Base-by-base conservation (phyloP, 1,284 basidiomycete genomes). In the Cryptococcus hybrid region DNA sequence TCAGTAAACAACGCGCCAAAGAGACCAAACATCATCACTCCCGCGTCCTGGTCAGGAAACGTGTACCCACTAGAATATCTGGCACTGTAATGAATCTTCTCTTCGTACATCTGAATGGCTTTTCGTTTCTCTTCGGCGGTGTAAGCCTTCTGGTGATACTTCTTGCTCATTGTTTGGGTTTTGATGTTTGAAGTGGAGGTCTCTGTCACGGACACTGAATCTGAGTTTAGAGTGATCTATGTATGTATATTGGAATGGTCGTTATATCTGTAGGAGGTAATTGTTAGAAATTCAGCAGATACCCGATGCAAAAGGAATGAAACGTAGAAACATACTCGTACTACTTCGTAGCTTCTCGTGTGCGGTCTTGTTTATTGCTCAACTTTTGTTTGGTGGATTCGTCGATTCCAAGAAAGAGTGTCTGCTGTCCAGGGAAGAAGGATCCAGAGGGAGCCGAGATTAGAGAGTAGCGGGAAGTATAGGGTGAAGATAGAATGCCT, bases 51-150 rank as follows among this genome's bases (percentile, higher is more conserved):
- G 36, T 18, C 24, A 38, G 11, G 18, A 42, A 49, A 24, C 24
- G 24, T 7, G 30, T 11, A 69, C 70, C 67, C 59, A 78, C 74
- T 71, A 35, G 68, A 65, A 61, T 71, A 77, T 42, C 75, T 62
- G 13, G 67, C 47, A 47, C 68, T 70, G 58, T 76, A 79, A 51
- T 68, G 67, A 56, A 79, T 79, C 66, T 76, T 75, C 59, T 77
- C 76, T n/a, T 69, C 61, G 57, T 74, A 77, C 60, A 70, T 73
- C 60, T 75, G 74, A 43, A 79, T 74, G 5, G 76, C 78, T 52
- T 72, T 68, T 36, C 68, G 61, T 65, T 76, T 76, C 61, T 78
- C 75, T 42, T 74, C 74, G 15, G 64, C 59, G n/a, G 72, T 71
- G 63, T 62, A 76, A 37, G 64, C 56, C 60, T 76, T 77, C 51